Percentiles rank a stretch among this genome's conserved stretches.
Evolutionary conservation across 1,284 basidiomycete species (phyloP).

Genomic region (Cutaneotrichosporon spelunceum): DNA sequence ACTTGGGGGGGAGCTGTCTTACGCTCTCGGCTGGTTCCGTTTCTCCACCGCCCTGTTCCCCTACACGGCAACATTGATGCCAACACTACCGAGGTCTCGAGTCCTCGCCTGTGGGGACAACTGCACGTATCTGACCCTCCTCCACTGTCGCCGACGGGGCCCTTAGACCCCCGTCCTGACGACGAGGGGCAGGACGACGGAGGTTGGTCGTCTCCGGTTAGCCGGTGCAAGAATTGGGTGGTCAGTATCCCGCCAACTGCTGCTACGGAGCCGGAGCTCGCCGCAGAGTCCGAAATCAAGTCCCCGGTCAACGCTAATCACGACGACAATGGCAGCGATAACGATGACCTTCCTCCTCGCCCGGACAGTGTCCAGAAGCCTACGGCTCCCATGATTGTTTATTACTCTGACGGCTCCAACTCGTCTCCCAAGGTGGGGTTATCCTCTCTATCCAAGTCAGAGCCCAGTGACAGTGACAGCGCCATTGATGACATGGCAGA

Average conservation of each 20-base stretch:
- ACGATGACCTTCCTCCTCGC: conserved; percentile 8
- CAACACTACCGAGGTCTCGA: conserved; percentile 8
- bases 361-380: conserved; percentile 16
- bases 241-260: not conserved
- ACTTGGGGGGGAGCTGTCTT: not conserved
- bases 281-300: not conserved
- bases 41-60: not conserved
- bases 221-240: conserved; percentile 11
- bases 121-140: not conserved
- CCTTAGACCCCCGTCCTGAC: not conserved
- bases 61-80: not conserved
- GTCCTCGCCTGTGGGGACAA: conserved; percentile 9
- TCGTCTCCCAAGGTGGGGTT: not conserved
- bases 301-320: not conserved
- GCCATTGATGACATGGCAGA: not conserved
- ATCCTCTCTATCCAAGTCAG: not conserved
- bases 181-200: conserved; percentile 5
- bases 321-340: not conserved
- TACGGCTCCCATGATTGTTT: conserved; percentile 9
- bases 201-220: conserved; percentile 1
- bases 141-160: too few relatives aligned
- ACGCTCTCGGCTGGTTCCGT: not conserved
- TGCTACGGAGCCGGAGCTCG: not conserved
- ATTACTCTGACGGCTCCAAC: conserved; percentile 24
- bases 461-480: not conserved